Evolutionary conservation across 1,284 basidiomycete species (phyloP), one percentile per base, ranked within the genome.

Genomic region (Cryptococcus amylolentus): DNA sequence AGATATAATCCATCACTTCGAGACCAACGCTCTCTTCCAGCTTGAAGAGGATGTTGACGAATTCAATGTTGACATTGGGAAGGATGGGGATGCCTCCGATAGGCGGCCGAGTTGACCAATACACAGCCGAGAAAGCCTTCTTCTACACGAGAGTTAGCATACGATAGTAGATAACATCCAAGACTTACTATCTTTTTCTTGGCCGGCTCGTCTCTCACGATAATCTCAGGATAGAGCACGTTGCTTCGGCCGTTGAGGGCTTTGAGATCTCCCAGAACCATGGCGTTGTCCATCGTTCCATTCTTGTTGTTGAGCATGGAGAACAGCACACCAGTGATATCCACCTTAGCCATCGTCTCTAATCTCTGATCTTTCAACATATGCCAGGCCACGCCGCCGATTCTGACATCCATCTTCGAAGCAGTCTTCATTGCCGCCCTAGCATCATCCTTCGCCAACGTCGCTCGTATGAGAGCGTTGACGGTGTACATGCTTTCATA

Each of bases 41-140:
- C 67, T 93, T 90, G 16, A 97, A 81, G 48, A 88, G 86, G 66
- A 97, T 83, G 0, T 94, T 94, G 35, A 54, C 59, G 26, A 61
- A 55, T 23, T 55, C 59, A 12, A 61, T 53, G 74, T 96, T 90
- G 52, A 96, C 78, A 46, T 85, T 84, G 47, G 96, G 78, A 69
- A 94, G 88, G 62, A 98, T 92, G 8, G 87, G 84, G 64, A 98
- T 97, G 10, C 94, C 95, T 26, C 92, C 95, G 4, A 97, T 91
- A 2, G 93, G 89, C 0, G 91, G 84, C n/a, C 91, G 79, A 20
- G 89, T 83, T 4, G 83, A 85, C 89, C 90, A 92, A 38, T 43
- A 57, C 27, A 60, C 62, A 3, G 66, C 66, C 3, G 58, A 51
- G 41, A 70, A 64, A 3, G 44, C 76, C 75, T 62, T 52, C 45